These are phyloP conservation scores for Leptosphaerulina australis DNA, from an alignment of 2,329 filamentous ascomycete species.

Conservation along the genomic window DNA sequence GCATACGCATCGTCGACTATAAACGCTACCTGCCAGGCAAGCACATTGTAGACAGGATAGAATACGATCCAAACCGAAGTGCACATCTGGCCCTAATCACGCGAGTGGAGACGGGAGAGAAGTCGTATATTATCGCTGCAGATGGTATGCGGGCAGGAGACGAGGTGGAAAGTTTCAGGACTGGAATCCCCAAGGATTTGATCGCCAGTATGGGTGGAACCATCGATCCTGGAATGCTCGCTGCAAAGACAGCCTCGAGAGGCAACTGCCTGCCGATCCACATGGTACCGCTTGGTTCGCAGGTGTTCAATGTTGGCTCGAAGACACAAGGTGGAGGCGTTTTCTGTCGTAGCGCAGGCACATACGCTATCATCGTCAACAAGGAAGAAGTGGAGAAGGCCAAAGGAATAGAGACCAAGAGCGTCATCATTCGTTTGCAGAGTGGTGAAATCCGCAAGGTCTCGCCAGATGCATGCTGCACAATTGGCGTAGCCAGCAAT, in stretches of 20 bases:
- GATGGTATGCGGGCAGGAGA: conserved; percentile 94
- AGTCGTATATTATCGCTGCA: conserved; percentile 93
- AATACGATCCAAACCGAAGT: conserved; percentile 92
- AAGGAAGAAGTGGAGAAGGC: conserved; percentile 76
- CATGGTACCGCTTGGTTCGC: conserved; percentile 94
- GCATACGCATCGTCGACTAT: conserved; percentile 93
- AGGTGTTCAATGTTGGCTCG: conserved; percentile 87
- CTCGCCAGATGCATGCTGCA: conserved; percentile 90
- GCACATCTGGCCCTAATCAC: conserved; percentile 90
- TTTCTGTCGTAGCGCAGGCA: conserved; percentile 94
- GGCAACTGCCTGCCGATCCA: conserved; percentile 95
- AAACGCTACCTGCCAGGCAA: conserved; percentile 76
- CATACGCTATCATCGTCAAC: conserved; percentile 84
- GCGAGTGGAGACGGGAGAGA: conserved; percentile 71
- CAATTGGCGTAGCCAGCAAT: conserved; percentile 93
- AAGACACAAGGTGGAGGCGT: conserved; percentile 75
- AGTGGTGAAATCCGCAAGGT: conserved; percentile 92
- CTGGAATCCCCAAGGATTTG: conserved; percentile 85
- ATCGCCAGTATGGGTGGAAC: conserved; percentile 90
- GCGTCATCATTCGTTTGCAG: conserved; percentile 83
- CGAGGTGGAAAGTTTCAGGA: conserved; percentile 86
- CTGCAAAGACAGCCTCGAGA: conserved; percentile 89
- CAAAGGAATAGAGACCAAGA: conserved; percentile 69
- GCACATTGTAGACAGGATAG: conserved; percentile 89
- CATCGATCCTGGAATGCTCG: conserved; percentile 93